These are phyloP conservation scores for Pharus latifolius DNA, from an alignment of 176 grass and related monocot genomes.

Conservation along the genomic window DNA sequence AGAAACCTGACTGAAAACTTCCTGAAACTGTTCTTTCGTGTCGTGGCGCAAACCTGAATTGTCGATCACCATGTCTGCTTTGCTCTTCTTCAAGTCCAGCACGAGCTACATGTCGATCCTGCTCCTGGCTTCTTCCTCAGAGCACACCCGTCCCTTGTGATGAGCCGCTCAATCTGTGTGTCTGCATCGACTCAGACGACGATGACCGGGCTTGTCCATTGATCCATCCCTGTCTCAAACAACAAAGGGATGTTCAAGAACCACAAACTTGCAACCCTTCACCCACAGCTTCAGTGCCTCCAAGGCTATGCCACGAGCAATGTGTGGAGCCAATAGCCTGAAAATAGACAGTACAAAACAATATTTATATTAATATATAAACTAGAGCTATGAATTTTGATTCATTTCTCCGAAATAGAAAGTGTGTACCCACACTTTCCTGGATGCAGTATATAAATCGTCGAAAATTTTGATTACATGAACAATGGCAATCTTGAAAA, in stretches of 20 bases:
- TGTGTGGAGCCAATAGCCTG: slow-evolving; percentile 43
- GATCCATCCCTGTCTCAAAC: slow-evolving; percentile 37
- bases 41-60: slow-evolving; percentile 38
- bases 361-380: too few species aligned
- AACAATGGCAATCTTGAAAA: too few species aligned
- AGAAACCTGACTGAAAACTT: slow-evolving; percentile 15
- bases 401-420: too few species aligned
- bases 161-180: slow-evolving; percentile 31
- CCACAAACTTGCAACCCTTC: slow-evolving; percentile 32
- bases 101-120: slow-evolving; percentile 29
- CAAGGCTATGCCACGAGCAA: slow-evolving; percentile 31
- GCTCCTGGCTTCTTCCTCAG: slow-evolving; percentile 32
- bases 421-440: too few species aligned
- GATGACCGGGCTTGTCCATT: slow-evolving; percentile 25
- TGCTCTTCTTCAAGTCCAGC: slow-evolving; percentile 29
- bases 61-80: slow-evolving; percentile 39
- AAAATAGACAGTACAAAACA: too few species aligned
- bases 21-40: slow-evolving; percentile 27
- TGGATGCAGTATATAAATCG: too few species aligned
- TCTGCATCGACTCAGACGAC: slow-evolving; percentile 40
- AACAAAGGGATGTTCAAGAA: slow-evolving; percentile 36
- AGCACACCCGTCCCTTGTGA: slow-evolving; percentile 33
- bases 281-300: slow-evolving; percentile 43
- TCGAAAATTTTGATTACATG: too few species aligned
- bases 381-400: too few species aligned